Conservation (phyloP, 257 asterid genomes). For the Solanum commersonii region DNA sequence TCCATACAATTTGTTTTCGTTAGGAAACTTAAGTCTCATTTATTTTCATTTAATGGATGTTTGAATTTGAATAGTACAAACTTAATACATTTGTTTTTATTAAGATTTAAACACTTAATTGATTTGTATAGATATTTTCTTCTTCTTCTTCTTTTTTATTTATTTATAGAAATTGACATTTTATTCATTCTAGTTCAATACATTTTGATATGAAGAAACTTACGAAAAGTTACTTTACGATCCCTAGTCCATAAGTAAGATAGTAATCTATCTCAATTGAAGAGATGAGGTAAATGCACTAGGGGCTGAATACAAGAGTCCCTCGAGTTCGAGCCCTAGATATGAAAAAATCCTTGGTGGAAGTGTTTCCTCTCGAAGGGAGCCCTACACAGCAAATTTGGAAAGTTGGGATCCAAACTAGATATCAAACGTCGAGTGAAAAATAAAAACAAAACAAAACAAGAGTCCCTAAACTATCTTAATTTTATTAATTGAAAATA, state of each 20-base stretch:
- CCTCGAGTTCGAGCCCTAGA: accelerated
- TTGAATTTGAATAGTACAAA: background rate
- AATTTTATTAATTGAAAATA: background rate
- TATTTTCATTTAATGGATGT: background rate
- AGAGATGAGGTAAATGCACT: background rate
- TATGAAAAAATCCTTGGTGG: too few species aligned
- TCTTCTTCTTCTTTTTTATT: too few species aligned
- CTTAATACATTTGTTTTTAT: too few species aligned
- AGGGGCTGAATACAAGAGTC: background rate
- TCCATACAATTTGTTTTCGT: too few species aligned
- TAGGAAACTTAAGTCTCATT: background rate
- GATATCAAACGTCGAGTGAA: background rate
- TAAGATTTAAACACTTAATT: background rate
- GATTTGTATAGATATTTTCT: background rate
- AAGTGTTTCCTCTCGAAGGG: too few species aligned
- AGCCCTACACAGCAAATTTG: background rate
- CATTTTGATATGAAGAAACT: background rate
- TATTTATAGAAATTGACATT: background rate
- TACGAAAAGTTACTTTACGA: background rate
- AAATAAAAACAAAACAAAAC: too few species aligned
- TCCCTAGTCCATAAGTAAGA: background rate
- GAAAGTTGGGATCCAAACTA: background rate
- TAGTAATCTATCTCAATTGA: too few species aligned
- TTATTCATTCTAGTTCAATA: too few species aligned
- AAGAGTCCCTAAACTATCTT: background rate